phyloP scores from a whole-genome alignment of 495 filamentous ascomycete species.

The Xylaria grammica region DNA sequence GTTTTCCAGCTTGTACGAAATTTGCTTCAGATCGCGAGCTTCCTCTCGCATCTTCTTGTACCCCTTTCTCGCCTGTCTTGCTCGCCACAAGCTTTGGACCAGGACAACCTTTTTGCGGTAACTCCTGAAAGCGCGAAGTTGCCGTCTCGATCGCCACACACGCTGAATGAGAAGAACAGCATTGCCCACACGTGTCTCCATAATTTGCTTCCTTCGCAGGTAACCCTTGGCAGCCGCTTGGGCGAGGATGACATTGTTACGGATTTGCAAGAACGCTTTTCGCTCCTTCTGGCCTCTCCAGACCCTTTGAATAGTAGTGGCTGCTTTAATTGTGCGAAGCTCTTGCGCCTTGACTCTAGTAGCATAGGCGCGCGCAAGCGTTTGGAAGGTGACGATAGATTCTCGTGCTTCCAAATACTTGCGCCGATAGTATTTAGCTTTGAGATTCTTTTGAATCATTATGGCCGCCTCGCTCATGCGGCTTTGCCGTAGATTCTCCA shows the following conservation, averaged over 20 bases:
- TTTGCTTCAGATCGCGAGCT: slow-evolving; percentile 96
- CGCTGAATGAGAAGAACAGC: slow-evolving; percentile 90
- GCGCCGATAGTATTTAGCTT: slow-evolving; percentile 91
- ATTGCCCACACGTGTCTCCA: slow-evolving; percentile 92
- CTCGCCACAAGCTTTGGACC: slow-evolving; percentile 93
- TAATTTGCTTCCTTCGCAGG: slow-evolving; percentile 82
- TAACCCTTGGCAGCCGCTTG: slow-evolving; percentile 92
- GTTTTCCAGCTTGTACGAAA: slow-evolving; percentile 98
- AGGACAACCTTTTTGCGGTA: slow-evolving; percentile 88
- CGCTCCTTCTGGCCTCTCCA: slow-evolving; percentile 91
- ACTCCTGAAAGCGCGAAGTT: slow-evolving; percentile 81
- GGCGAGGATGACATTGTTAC: slow-evolving; percentile 81
- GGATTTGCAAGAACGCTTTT: slow-evolving; percentile 74
- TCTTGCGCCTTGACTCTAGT: slow-evolving; percentile 80
- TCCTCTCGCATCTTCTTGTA: slow-evolving; percentile 95
- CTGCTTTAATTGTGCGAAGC: slow-evolving; percentile 80
- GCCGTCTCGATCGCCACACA: slow-evolving; percentile 79
- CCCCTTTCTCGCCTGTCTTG: slow-evolving; percentile 74
- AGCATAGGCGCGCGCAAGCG: slow-evolving; percentile 71
- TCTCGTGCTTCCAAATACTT: slow-evolving; percentile 86
- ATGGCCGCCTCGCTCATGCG: slow-evolving; percentile 92
- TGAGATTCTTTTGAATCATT: slow-evolving; percentile 99
- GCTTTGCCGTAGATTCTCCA: slow-evolving; percentile 90
- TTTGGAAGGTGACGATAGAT: slow-evolving; percentile 80
- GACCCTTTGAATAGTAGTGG: slow-evolving; percentile 90